Evolutionary conservation across 805 yeast species (phyloP).

Genomic region (Tanozyma kutaoensis): DNA sequence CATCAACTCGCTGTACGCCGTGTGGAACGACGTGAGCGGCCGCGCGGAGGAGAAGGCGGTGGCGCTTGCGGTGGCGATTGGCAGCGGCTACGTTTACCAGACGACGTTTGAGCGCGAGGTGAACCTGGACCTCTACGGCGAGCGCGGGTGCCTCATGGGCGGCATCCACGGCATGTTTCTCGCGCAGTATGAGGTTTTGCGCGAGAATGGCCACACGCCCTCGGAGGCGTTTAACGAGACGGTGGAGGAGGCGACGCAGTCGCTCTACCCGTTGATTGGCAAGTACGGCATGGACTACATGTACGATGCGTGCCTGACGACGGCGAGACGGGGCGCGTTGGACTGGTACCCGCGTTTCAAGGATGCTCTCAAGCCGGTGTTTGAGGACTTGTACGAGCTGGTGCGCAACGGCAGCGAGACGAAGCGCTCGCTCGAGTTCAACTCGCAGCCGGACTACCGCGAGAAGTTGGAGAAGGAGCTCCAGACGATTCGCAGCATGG

Average conservation of each 20-base stretch:
- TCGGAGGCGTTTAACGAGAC: slow-evolving; percentile 99
- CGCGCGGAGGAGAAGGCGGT: slow-evolving; percentile 98
- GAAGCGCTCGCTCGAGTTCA: slow-evolving; percentile 94
- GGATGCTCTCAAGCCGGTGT: slow-evolving; percentile 97
- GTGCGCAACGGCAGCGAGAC: slow-evolving; percentile 96
- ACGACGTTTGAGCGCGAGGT: slow-evolving; percentile 99
- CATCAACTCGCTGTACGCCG: slow-evolving; percentile 98
- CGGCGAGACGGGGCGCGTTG: slow-evolving; percentile 99
- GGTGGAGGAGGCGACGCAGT: slow-evolving; percentile 99
- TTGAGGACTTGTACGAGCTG: slow-evolving; percentile 88
- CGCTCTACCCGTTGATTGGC: slow-evolving; percentile 97
- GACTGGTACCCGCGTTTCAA: slow-evolving; percentile 99
- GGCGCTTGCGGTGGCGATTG: slow-evolving; percentile 97
- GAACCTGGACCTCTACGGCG: slow-evolving; percentile 98
- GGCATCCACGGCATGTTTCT: slow-evolving; percentile 99
- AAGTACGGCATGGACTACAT: slow-evolving; percentile 99
- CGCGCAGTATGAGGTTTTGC: slow-evolving; percentile 98
- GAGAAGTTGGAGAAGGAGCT: slow-evolving; percentile 90
- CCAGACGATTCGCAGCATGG: slow-evolving; percentile 88
- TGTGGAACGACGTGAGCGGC: slow-evolving; percentile 98
- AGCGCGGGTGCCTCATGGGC: slow-evolving; percentile 99
- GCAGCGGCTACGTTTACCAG: slow-evolving; percentile 99
- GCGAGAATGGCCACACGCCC: slow-evolving; percentile 99
- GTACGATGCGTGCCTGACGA: slow-evolving; percentile 99
- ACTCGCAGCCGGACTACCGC: slow-evolving; percentile 97